These are phyloP conservation scores for Grosmannia serpens DNA, from an alignment of 2,329 filamentous ascomycete genomes.

Conservation along the genomic window DNA sequence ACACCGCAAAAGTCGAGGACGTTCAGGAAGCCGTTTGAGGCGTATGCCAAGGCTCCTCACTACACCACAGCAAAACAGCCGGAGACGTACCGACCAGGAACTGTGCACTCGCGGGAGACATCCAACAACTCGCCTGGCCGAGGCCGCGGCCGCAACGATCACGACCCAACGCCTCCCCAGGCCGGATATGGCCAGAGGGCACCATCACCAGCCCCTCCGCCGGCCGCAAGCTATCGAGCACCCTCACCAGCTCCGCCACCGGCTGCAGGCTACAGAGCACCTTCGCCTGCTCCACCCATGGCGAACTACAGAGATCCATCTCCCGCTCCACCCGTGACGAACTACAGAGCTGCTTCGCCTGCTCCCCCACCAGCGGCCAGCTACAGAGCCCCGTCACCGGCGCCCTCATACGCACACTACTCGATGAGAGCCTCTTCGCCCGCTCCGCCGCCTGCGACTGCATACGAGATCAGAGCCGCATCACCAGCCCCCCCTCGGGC, in stretches of 20 bases:
- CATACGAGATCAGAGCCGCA: neutral
- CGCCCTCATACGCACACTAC: neutral
- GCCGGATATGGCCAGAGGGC: neutral
- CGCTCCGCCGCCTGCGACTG: neutral
- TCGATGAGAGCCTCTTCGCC: slow-evolving; percentile 2
- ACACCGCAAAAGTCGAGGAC: slow-evolving; percentile 49
- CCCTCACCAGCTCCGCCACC: neutral
- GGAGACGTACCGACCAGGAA: slow-evolving; percentile 39
- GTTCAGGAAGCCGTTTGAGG: slow-evolving; percentile 56
- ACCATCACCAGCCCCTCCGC: neutral
- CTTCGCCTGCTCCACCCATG: neutral
- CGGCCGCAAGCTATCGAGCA: neutral
- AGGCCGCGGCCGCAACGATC: neutral
- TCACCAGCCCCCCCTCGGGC: neutral
- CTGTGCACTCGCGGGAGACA: slow-evolving; percentile 27
- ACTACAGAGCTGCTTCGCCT: neutral
- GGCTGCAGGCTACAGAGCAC: neutral
- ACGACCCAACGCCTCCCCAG: neutral
- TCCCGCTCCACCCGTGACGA: neutral
- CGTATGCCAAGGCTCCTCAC: slow-evolving; percentile 54
- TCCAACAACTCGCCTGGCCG: slow-evolving; percentile 16
- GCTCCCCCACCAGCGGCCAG: neutral
- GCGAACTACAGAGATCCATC: neutral
- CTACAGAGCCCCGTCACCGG: neutral
- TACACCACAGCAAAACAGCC: slow-evolving; percentile 53